Evolutionary conservation across 352 stramenopile species (phyloP).

Genomic region (Globisporangium acanthophoron): DNA sequence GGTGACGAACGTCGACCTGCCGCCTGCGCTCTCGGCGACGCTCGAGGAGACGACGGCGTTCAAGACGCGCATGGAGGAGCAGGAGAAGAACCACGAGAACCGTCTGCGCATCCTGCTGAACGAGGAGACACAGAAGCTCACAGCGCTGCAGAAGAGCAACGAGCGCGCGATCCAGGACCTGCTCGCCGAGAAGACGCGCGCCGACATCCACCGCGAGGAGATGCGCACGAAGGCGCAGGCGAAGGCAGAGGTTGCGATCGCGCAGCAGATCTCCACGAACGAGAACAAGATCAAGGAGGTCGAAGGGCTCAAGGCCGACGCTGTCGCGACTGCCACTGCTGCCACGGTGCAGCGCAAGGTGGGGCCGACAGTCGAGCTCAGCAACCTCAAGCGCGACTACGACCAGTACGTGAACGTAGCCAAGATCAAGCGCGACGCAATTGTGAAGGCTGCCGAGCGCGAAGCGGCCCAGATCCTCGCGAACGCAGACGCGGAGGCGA

Average conservation of each 20-base stretch:
- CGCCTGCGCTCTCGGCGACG: conserved; percentile 46
- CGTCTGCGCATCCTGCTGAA: conserved; percentile 78
- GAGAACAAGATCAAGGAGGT: conserved; percentile 70
- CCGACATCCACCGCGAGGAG: conserved; percentile 72
- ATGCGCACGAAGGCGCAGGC: conserved; percentile 66
- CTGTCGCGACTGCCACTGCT: conserved; percentile 43
- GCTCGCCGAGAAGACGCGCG: conserved; percentile 52
- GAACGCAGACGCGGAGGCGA: conserved; percentile 56
- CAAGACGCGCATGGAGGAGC: conserved; percentile 86
- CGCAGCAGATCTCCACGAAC: conserved; percentile 41
- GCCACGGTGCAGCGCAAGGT: conserved; percentile 58
- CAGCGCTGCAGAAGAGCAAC: conserved; percentile 75
- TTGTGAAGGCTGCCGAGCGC: conserved; percentile 59
- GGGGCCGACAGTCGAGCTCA: conserved; percentile 48
- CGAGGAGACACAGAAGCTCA: conserved; percentile 80
- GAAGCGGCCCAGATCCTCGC: conserved; percentile 47
- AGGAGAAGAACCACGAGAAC: conserved; percentile 89
- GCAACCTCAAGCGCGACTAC: conserved; percentile 49
- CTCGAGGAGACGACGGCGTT: conserved; percentile 82
- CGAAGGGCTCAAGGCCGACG: conserved; percentile 64
- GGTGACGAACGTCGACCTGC: conserved; percentile 80
- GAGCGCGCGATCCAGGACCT: conserved; percentile 74
- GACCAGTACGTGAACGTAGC: conserved; percentile 65
- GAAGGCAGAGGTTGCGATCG: conserved; percentile 71
- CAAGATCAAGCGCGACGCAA: conserved; percentile 53